Evolutionary conservation across 345 rosid genomes (phyloP).

Genomic region (Noccaea bulbosa): DNA sequence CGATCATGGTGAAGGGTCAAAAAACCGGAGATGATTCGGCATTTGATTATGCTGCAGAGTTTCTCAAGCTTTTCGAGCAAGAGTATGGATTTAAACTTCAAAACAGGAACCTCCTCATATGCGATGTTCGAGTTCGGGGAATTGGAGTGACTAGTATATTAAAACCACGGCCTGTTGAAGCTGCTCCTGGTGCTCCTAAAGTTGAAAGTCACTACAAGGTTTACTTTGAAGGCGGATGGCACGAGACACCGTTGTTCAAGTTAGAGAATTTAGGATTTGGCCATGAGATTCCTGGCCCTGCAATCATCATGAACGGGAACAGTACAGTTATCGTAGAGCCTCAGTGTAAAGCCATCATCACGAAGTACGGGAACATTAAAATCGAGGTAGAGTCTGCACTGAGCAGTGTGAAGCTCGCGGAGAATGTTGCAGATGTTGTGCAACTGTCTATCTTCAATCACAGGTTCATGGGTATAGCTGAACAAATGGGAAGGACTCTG

Average conservation of each 20-base stretch:
- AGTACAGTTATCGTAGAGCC: slow-evolving; percentile 97
- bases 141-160: slow-evolving; percentile 85
- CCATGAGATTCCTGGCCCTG: slow-evolving; percentile 72
- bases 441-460: slow-evolving; percentile 93
- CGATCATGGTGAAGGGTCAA: slow-evolving; percentile 85
- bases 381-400: slow-evolving; percentile 60
- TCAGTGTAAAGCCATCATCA: slow-evolving; percentile 72
- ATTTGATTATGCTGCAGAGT: slow-evolving; percentile 71
- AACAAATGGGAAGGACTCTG: slow-evolving; percentile 96
- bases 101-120: slow-evolving; percentile 69
- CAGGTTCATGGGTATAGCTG: slow-evolving; percentile 99
- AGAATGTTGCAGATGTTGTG: slow-evolving; percentile 93
- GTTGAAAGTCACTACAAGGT: slow-evolving; percentile 66
- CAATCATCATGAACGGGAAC: slow-evolving; percentile 95
- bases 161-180: slow-evolving; percentile 67
- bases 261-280: slow-evolving; percentile 82
- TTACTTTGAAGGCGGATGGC: slow-evolving; percentile 81
- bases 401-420: slow-evolving; percentile 52
- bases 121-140: slow-evolving; percentile 95
- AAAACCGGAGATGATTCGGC: slow-evolving; percentile 51
- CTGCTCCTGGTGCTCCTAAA: slow-evolving; percentile 55
- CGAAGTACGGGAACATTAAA: slow-evolving; percentile 89
- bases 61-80: slow-evolving; percentile 76
- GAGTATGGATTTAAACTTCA: slow-evolving; percentile 95
- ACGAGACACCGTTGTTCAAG: slow-evolving; percentile 70